A percentile compares a stretch with the other conserved stretches of the same genome.
Evolutionary conservation across 176 grass and related monocot genomes (phyloP).

Genomic region (Carex parvula): DNA sequence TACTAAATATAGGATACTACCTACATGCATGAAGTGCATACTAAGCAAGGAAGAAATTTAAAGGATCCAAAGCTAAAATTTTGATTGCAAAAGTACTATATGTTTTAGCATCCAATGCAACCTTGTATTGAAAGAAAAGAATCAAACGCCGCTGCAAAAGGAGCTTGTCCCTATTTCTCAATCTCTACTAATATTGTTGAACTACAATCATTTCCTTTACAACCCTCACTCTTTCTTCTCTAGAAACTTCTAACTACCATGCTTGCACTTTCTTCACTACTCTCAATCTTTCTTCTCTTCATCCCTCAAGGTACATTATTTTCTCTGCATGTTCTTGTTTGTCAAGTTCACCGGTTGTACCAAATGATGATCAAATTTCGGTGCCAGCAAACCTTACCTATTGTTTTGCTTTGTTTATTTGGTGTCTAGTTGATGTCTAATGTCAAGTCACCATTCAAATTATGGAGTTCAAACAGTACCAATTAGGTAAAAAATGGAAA

Average conservation of each 20-base stretch:
- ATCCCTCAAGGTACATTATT: slow-evolving; percentile 19
- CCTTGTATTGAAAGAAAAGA: slow-evolving; percentile 55
- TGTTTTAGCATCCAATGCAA: slow-evolving; percentile 19
- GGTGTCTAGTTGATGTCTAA: background rate
- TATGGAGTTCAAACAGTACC: background rate
- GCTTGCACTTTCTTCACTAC: slow-evolving; percentile 1
- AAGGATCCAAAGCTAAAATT: slow-evolving; percentile 26
- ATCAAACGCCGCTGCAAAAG: slow-evolving; percentile 28
- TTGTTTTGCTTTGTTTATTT: slow-evolving; percentile 3
- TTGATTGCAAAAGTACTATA: slow-evolving; percentile 19
- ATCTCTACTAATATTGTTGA: background rate
- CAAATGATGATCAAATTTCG: background rate
- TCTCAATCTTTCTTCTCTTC: background rate
- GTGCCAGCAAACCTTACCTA: background rate
- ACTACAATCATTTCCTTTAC: background rate
- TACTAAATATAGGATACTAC: background rate
- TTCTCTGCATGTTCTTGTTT: background rate
- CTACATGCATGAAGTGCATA: slow-evolving; percentile 30
- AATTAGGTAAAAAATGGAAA: background rate
- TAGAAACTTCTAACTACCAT: background rate
- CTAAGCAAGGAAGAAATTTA: slow-evolving; percentile 47
- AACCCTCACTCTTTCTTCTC: background rate
- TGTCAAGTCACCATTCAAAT: background rate
- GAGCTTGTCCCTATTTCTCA: background rate
- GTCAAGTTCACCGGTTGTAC: background rate